Evolutionary conservation across 176 grass and related monocot genomes (phyloP).

Genomic region (Carex scoparia): DNA sequence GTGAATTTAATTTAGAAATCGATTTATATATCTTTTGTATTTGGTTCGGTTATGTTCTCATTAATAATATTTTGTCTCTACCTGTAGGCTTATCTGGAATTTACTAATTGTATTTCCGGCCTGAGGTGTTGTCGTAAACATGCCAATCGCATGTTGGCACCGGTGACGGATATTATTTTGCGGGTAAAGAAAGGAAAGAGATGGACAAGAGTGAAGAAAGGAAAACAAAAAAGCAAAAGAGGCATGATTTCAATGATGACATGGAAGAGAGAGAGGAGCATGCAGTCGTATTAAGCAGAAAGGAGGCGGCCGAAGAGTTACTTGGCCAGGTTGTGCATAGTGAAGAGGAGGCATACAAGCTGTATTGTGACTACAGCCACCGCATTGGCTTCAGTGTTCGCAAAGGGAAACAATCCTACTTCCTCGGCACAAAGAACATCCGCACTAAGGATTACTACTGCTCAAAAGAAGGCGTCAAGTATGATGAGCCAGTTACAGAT

Average conservation of each 20-base stretch:
- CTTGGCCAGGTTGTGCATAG: conserved; percentile 66
- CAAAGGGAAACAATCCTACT: conserved; percentile 85
- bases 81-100: background rate
- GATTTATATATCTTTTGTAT: background rate
- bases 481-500: conserved; percentile 72
- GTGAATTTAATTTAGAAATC: background rate
- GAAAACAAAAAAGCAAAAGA: conserved; percentile 45
- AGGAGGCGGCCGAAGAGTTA: conserved; percentile 55
- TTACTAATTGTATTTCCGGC: background rate
- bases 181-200: conserved; percentile 26
- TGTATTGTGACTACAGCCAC: conserved; percentile 86
- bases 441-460: conserved; percentile 86
- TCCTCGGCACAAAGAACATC: conserved; percentile 72
- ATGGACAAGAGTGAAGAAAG: conserved; percentile 38
- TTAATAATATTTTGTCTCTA: background rate
- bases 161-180: background rate
- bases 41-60: background rate
- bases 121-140: background rate
- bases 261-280: conserved; percentile 37
- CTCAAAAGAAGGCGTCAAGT: conserved; percentile 88
- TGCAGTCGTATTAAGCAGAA: conserved; percentile 43
- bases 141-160: background rate
- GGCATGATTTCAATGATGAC: conserved; percentile 42
- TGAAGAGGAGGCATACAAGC: conserved; percentile 71
- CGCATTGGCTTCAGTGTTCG: conserved; percentile 79